Base-by-base conservation (phyloP, 2,329 filamentous ascomycete genomes). In the Colletotrichum camelliae region DNA sequence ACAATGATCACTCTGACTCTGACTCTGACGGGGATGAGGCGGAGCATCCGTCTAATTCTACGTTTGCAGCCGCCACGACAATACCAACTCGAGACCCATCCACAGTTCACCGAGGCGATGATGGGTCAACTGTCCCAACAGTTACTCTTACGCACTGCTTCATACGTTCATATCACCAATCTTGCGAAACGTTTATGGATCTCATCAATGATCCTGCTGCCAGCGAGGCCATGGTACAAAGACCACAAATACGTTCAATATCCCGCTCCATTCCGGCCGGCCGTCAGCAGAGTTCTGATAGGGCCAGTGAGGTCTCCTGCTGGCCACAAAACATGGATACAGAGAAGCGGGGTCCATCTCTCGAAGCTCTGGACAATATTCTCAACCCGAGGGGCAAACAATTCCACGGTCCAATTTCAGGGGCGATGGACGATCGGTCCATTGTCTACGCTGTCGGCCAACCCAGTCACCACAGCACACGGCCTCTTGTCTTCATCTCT, bases 181-280 rank as follows among this genome's bases (percentile, higher is more conserved):
- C 86, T 3, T 88, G 88, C 76, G 86, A 85, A 27, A 86, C 91
- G 0, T 93, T 91, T 78, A 70, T 94, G 7, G 92, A 94, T 77
- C 81, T 94, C 0, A 88, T 93, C 7, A 87, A 92, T 76, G 88
- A 90, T 76, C 83, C 87, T 4, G 65, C 81, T 85, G 81, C 37
- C 24, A 13, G 52, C 18, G 77, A 80, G 2, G 74, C 77, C 4
- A 78, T 81, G n/a, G 76, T 81, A 5, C 83, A 83, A 67, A 76
- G 85, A 21, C 82, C 91, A 15, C 86, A 88, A 6, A 83, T 94
- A 6, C 86, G 89, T 31, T 62, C 73, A 10, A 75, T 69, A 24
- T 71, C 67, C 67, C 71, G 74, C 18, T 62, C n/a, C 21, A 52
- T 2, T 27, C 13, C 27, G 18, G 29, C 61, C 39, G 7, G 21